Evolutionary conservation across 805 yeast species (phyloP).

Genomic region (Nematodospora valgi): DNA sequence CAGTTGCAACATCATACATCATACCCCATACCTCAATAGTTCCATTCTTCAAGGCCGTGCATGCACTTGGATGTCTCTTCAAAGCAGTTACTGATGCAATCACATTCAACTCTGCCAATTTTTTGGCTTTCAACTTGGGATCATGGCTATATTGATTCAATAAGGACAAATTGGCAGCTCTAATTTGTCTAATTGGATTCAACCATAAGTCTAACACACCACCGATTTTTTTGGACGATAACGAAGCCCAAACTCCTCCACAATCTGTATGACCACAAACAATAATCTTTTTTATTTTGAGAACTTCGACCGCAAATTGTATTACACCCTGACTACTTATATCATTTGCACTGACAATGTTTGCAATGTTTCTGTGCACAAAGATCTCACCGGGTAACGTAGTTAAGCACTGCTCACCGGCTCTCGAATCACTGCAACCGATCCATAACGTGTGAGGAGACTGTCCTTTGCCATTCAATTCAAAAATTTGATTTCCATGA

Average conservation of each 20-base stretch:
- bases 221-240: constrained; percentile 61
- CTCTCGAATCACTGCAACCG: constrained; percentile 91
- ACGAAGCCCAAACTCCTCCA: constrained; percentile 85
- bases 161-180: constrained; percentile 53
- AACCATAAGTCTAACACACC: constrained; percentile 73
- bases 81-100: constrained; percentile 67
- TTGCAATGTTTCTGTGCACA: constrained; percentile 86
- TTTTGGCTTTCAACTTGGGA: constrained; percentile 52
- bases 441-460: constrained; percentile 92
- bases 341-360: constrained; percentile 68
- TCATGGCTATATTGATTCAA: constrained; percentile 47
- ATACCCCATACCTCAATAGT: constrained; percentile 78
- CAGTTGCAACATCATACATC: constrained; percentile 79
- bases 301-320: constrained; percentile 82
- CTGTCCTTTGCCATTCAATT: constrained; percentile 74
- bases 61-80: constrained; percentile 62
- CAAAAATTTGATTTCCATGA: constrained; percentile 55
- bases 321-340: constrained; percentile 71
- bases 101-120: constrained; percentile 74
- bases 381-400: constrained; percentile 91
- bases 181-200: constrained; percentile 61
- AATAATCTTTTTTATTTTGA: constrained; percentile 75
- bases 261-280: constrained; percentile 95
- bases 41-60: constrained; percentile 57
- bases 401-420: constrained; percentile 71